phyloP scores from a whole-genome alignment of 129 eudicot genomes.

The Ambrosia trifida region DNA sequence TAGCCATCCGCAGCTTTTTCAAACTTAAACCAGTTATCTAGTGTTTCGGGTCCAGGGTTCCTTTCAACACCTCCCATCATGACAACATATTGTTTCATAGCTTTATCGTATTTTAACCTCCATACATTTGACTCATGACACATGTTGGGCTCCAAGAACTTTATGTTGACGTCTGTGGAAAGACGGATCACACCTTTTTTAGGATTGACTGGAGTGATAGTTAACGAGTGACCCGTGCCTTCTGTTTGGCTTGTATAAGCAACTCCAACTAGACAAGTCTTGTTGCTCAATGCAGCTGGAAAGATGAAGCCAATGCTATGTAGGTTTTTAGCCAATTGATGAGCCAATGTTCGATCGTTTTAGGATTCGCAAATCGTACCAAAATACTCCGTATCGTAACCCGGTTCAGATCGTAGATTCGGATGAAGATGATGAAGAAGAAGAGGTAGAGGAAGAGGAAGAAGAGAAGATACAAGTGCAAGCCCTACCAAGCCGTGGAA shows the following conservation, averaged over 20 bases:
- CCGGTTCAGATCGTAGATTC: too few relatives aligned
- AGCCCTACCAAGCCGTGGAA: too few relatives aligned
- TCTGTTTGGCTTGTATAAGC: background rate
- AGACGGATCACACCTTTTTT: slow-evolving; percentile 32
- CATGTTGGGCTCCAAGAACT: slow-evolving; percentile 22
- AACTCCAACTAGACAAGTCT: slow-evolving; percentile 27
- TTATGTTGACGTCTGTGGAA: slow-evolving; percentile 38
- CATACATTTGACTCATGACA: slow-evolving; percentile 35
- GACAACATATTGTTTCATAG: slow-evolving; percentile 19
- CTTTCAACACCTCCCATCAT: slow-evolving; percentile 40
- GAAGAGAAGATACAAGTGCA: too few relatives aligned
- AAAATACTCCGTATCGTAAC: too few relatives aligned
- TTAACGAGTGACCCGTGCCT: background rate
- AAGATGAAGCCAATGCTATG: slow-evolving; percentile 17
- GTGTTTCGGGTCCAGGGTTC: slow-evolving; percentile 32
- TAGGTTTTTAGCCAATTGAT: too few relatives aligned
- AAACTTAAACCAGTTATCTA: slow-evolving; percentile 43
- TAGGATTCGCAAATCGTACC: too few relatives aligned
- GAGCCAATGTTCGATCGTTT: too few relatives aligned
- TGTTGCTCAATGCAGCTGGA: slow-evolving; percentile 16
- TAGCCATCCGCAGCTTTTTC: slow-evolving; percentile 35
- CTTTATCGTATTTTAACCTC: slow-evolving; percentile 26
- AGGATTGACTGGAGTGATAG: slow-evolving; percentile 23
- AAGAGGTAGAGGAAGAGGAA: too few relatives aligned
- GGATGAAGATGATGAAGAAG: too few relatives aligned